These are phyloP conservation scores for Eutrema yunnanense DNA, from an alignment of 345 rosid species.

Conservation along the genomic window DNA sequence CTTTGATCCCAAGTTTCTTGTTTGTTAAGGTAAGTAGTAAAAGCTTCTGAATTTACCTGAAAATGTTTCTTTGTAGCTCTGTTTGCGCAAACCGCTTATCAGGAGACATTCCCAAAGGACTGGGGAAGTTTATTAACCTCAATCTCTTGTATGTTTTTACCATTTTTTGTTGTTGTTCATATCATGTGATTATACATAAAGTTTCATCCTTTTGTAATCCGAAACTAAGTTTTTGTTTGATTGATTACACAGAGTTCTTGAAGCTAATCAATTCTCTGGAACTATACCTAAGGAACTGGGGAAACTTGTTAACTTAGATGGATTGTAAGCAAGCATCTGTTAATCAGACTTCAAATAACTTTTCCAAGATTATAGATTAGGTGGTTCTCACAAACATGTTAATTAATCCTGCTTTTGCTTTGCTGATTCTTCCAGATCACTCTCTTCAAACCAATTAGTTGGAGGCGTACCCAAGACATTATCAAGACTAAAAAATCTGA, in stretches of 20 bases:
- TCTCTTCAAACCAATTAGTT: constrained; percentile 39
- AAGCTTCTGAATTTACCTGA: background rate
- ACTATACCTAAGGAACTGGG: constrained; percentile 49
- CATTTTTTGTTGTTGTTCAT: background rate
- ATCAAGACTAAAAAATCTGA: constrained; percentile 31
- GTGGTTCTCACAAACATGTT: background rate
- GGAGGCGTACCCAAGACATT: constrained; percentile 42
- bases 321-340: constrained; percentile 36
- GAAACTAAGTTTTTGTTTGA: background rate
- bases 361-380: background rate
- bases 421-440: constrained; percentile 25
- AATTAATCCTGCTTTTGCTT: background rate
- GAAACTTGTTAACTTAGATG: constrained; percentile 38
- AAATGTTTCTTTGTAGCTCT: constrained; percentile 31
- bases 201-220: background rate
- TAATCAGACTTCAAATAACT: background rate
- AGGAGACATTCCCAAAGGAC: constrained; percentile 46
- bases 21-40: background rate
- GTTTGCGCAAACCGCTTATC: constrained; percentile 49
- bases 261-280: constrained; percentile 58
- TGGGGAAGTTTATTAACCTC: constrained; percentile 48
- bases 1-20: background rate
- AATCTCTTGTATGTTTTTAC: constrained; percentile 38
- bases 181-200: background rate
- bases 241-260: constrained; percentile 47